Evolutionary conservation across 1,284 basidiomycete species (phyloP).

Genomic region (Puccinia horiana): DNA sequence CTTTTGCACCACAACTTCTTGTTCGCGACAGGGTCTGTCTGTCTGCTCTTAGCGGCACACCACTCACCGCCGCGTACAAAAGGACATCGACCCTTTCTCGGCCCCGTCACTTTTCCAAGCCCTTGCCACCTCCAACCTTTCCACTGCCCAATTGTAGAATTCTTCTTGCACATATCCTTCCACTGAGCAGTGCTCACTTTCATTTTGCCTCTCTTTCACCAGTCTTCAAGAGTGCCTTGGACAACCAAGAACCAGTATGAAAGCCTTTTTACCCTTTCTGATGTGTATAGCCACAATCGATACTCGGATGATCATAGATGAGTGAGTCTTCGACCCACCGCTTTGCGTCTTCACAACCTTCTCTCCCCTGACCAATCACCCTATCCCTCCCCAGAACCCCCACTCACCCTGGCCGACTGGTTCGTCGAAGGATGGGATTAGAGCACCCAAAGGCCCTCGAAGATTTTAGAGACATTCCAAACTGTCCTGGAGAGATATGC

Average conservation of each 20-base stretch:
- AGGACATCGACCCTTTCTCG: no score
- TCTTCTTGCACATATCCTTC: no score
- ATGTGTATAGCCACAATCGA: background rate
- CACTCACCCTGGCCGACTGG: background rate
- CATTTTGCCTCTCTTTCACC: background rate
- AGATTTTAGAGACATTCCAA: background rate
- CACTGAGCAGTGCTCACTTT: constrained; percentile 17
- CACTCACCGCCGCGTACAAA: no score
- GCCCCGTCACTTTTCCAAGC: no score
- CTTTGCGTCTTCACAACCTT: no score
- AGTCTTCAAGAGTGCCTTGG: background rate
- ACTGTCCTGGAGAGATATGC: constrained; percentile 39
- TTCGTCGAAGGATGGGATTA: constrained; percentile 7
- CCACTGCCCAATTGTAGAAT: no score
- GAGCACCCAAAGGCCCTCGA: background rate
- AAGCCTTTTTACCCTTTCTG: background rate
- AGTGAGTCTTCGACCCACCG: background rate
- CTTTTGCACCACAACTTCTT: no score
- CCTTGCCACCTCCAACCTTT: no score
- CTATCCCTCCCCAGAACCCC: background rate
- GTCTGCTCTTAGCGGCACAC: no score
- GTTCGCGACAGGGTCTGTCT: no score
- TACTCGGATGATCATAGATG: background rate
- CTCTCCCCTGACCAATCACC: background rate
- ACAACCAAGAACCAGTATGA: background rate